Conservation (phyloP, 2,329 filamentous ascomycete genomes). For the Cordyceps pruinosa region DNA sequence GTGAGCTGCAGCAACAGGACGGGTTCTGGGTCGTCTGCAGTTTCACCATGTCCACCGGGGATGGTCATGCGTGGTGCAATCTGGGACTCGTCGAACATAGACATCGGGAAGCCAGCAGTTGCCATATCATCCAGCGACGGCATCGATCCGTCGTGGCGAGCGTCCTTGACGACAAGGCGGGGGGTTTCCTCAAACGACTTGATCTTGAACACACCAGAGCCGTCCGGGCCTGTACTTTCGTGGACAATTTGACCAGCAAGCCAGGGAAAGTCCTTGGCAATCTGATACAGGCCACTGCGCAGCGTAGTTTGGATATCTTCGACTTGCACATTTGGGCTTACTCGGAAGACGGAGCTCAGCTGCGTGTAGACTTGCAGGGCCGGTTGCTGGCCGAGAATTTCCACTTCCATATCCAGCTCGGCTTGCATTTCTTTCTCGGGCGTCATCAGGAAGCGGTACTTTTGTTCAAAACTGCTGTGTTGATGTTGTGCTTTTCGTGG, state of each 20-base stretch:
- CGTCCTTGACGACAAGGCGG: slow-evolving; percentile 35
- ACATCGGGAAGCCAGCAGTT: slow-evolving; percentile 35
- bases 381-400: slow-evolving; percentile 36
- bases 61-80: slow-evolving; percentile 37
- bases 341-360: slow-evolving; percentile 33
- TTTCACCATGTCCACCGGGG: slow-evolving; percentile 20
- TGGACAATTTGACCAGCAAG: slow-evolving; percentile 37
- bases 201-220: slow-evolving; percentile 33
- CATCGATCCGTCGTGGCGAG: slow-evolving; percentile 26
- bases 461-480: not conserved
- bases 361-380: slow-evolving; percentile 40
- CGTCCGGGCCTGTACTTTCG: slow-evolving; percentile 22
- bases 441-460: not conserved
- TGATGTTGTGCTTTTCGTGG: not conserved
- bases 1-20: slow-evolving; percentile 43
- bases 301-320: slow-evolving; percentile 25
- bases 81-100: slow-evolving; percentile 39
- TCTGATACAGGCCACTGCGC: slow-evolving; percentile 28
- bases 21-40: slow-evolving; percentile 20
- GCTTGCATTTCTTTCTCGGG: not conserved
- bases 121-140: slow-evolving; percentile 33
- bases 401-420: slow-evolving; percentile 25
- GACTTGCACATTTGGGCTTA: slow-evolving; percentile 19
- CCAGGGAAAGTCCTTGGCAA: slow-evolving; percentile 39
- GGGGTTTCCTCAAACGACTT: slow-evolving; percentile 25